Conservation (phyloP, 371 early-diverging fungal genomes). For the Saksenaea vasiformis region DNA sequence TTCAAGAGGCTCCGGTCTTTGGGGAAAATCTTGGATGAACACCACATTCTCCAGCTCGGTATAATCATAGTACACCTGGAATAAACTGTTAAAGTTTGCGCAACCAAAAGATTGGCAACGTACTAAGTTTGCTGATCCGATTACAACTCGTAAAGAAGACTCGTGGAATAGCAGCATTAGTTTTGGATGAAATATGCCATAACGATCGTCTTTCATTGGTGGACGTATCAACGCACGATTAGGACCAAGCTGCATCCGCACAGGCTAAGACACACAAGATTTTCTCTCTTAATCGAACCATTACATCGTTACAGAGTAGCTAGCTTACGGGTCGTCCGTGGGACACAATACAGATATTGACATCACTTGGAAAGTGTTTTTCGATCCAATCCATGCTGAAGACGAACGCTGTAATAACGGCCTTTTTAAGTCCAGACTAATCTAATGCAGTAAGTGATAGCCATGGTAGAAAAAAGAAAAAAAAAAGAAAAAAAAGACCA, state of each 20-base stretch:
- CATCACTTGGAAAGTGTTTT: constrained; percentile 32
- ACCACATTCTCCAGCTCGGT: constrained; percentile 50
- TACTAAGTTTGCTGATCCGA: constrained; percentile 53
- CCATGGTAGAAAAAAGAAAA: background rate
- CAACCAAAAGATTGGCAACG: background rate
- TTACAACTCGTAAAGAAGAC: constrained; percentile 41
- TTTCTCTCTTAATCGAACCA: too few relatives aligned
- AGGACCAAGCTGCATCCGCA: constrained; percentile 19
- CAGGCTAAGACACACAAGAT: constrained; percentile 20
- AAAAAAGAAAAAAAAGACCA: background rate
- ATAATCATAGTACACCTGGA: constrained; percentile 42
- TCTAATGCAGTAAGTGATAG: background rate
- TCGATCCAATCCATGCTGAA: constrained; percentile 45
- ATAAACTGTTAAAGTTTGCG: background rate
- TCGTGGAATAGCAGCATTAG: constrained; percentile 43
- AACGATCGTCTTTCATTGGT: constrained; percentile 35
- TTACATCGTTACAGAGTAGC: too few relatives aligned
- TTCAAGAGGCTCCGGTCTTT: background rate
- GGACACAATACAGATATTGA: constrained; percentile 39
- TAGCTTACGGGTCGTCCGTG: constrained; percentile 45
- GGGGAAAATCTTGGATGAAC: constrained; percentile 51
- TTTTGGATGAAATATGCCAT: constrained; percentile 47
- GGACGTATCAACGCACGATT: constrained; percentile 37
- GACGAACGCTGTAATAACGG: constrained; percentile 44
- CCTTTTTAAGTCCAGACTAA: constrained; percentile 34